Evolutionary conservation across 2,329 filamentous ascomycete species (phyloP).

Genomic region (Nigrospora osmanthi): DNA sequence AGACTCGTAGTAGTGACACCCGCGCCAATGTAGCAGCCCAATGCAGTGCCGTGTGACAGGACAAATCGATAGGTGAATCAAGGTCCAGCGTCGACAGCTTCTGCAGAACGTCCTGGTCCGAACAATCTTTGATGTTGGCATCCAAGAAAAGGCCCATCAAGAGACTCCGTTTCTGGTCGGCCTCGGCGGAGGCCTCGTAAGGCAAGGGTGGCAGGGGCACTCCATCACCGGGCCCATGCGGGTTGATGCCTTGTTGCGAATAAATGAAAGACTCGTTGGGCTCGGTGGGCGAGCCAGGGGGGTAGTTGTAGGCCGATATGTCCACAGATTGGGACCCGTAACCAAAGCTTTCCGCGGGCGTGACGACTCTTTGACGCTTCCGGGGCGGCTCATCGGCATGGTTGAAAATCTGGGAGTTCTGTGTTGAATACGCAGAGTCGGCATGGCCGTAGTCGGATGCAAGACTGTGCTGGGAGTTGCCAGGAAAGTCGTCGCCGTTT

Average conservation of each 20-base stretch:
- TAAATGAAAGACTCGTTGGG: conserved; percentile 75
- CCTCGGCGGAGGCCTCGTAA: conserved; percentile 51
- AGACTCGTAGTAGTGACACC: conserved; percentile 69
- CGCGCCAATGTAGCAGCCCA: conserved; percentile 94
- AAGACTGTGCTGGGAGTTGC: conserved; percentile 79
- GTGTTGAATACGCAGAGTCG: conserved; percentile 65
- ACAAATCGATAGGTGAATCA: conserved; percentile 85
- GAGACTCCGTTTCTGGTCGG: conserved; percentile 72
- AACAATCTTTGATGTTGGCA: conserved; percentile 55
- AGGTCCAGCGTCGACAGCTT: conserved; percentile 73
- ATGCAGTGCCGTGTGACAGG: conserved; percentile 83
- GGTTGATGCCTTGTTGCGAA: conserved; percentile 39
- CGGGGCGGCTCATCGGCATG: conserved; percentile 69
- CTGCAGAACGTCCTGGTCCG: conserved; percentile 68
- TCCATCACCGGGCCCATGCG: conserved; percentile 40
- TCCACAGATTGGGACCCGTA: conserved; percentile 40
- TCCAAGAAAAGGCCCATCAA: conserved; percentile 81
- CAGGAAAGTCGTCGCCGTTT: conserved; percentile 59
- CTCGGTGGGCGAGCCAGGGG: conserved; percentile 64
- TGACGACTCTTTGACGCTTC: conserved; percentile 63
- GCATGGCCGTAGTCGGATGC: conserved; percentile 65
- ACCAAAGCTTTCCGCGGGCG: conserved; percentile 48
- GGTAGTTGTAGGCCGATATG: conserved; percentile 40
- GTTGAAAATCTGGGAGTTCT: conserved; percentile 42
- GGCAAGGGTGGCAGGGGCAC: conserved; percentile 59